These are phyloP conservation scores for Pestalotiopsis sp. DNA, from an alignment of 2,329 filamentous ascomycete genomes.

Conservation along the genomic window DNA sequence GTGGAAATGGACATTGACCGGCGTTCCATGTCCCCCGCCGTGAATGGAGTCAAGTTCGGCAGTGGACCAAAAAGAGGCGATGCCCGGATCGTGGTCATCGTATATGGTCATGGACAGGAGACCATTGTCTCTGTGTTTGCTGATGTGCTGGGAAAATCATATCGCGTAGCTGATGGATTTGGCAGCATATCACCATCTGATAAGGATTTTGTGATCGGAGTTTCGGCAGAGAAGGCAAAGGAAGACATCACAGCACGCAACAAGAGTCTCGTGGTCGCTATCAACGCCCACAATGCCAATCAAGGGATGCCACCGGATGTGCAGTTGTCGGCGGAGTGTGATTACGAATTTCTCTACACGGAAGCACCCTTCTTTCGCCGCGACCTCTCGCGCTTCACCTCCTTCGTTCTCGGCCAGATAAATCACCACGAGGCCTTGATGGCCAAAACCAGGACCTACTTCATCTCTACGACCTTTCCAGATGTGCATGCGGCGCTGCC, in stretches of 20 bases:
- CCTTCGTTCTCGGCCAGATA: conserved; percentile 78
- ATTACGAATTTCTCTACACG: conserved; percentile 87
- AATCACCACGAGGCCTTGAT: conserved; percentile 77
- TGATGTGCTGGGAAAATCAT: conserved; percentile 77
- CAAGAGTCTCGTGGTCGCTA: conserved; percentile 62
- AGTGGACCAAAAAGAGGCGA: conserved; percentile 55
- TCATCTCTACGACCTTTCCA: conserved; percentile 87
- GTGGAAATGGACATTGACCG: conserved; percentile 29
- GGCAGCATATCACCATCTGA: conserved; percentile 56
- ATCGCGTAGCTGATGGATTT: conserved; percentile 60
- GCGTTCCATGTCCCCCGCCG: conserved; percentile 19
- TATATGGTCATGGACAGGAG: conserved; percentile 74
- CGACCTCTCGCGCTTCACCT: conserved; percentile 78
- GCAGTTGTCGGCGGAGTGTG: conserved; percentile 67
- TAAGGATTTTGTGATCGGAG: conserved; percentile 68
- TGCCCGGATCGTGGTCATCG: conserved; percentile 62
- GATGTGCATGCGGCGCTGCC: conserved; percentile 82
- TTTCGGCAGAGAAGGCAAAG: conserved; percentile 60
- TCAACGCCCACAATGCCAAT: conserved; percentile 78
- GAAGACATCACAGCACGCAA: conserved; percentile 61
- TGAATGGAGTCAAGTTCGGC: conserved; percentile 43
- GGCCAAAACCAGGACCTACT: conserved; percentile 77
- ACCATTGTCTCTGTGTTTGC: conserved; percentile 75
- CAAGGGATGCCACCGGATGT: conserved; percentile 70
- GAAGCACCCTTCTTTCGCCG: conserved; percentile 71